Evolutionary conservation across 306 rosid genomes (phyloP).

Genomic region (Acacia melanoxylon): DNA sequence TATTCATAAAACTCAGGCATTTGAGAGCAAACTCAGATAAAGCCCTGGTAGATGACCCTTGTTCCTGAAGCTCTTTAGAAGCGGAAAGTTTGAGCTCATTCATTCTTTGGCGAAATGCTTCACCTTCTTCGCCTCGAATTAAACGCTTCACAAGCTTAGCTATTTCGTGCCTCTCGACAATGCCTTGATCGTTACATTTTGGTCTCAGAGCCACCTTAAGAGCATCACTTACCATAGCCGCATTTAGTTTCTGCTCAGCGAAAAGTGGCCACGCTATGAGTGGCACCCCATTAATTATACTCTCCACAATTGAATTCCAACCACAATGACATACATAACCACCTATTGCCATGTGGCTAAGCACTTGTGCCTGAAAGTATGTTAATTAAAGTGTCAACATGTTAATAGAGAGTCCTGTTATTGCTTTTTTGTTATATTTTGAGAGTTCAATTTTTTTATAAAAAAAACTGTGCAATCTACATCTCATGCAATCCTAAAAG

Average conservation of each 20-base stretch:
- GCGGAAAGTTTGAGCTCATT: not conserved
- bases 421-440: too few relatives aligned
- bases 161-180: not conserved
- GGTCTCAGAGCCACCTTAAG: not conserved
- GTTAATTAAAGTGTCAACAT: not conserved
- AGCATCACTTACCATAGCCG: slow-evolving; percentile 4
- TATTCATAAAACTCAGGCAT: not conserved
- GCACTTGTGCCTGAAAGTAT: slow-evolving; percentile 8
- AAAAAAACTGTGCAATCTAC: too few relatives aligned
- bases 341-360: slow-evolving; percentile 30
- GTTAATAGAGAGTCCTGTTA: too few relatives aligned
- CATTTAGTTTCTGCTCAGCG: slow-evolving; percentile 39
- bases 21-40: not conserved
- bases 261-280: slow-evolving; percentile 42
- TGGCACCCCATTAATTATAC: slow-evolving; percentile 35
- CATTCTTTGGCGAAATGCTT: not conserved
- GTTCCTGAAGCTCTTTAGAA: not conserved
- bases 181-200: not conserved
- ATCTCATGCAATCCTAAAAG: too few relatives aligned
- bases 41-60: not conserved
- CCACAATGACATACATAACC: slow-evolving; percentile 41
- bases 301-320: slow-evolving; percentile 41
- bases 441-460: too few relatives aligned
- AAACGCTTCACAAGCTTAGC: not conserved
- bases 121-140: not conserved